These are phyloP conservation scores for Tolypocladium ophioglossoides DNA, from an alignment of 2,329 filamentous ascomycete species.

Conservation along the genomic window DNA sequence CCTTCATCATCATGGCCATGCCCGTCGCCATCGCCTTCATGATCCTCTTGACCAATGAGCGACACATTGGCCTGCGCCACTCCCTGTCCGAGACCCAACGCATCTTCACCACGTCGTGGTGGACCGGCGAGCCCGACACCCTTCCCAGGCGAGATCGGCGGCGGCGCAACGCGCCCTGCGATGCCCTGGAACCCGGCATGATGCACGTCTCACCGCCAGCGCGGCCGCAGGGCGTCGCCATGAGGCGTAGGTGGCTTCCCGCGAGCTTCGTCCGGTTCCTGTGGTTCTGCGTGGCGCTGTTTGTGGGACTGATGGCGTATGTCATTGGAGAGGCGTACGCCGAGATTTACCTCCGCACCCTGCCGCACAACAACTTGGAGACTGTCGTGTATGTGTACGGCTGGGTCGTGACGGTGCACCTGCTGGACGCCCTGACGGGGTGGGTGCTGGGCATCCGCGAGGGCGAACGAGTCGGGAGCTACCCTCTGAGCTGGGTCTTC, in stretches of 20 bases:
- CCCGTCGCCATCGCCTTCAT: conserved; percentile 55
- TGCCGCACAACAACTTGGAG: conserved; percentile 56
- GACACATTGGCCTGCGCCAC: conserved; percentile 50
- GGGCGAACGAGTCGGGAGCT: conserved; percentile 57
- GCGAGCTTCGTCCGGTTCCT: conserved; percentile 59
- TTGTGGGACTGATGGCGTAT: conserved; percentile 53
- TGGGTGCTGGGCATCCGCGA: conserved; percentile 58
- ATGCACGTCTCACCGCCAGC: conserved; percentile 14
- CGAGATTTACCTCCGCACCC: conserved; percentile 55
- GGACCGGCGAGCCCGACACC: conserved; percentile 46
- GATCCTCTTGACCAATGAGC: conserved; percentile 53
- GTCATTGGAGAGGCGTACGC: conserved; percentile 59
- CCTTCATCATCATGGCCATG: conserved; percentile 59
- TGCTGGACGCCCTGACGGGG: conserved; percentile 53
- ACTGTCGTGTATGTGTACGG: conserved; percentile 61
- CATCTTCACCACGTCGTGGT: conserved; percentile 57
- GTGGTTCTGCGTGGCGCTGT: conserved; percentile 57
- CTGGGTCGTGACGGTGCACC: conserved; percentile 56
- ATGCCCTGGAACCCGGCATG: conserved; percentile 27
- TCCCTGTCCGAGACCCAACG: conserved; percentile 56
- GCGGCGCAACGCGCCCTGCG: conserved; percentile 11
- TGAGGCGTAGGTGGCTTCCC: conserved; percentile 47
- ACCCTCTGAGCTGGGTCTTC: conserved; percentile 61
- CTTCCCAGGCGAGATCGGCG: conserved; percentile 12
- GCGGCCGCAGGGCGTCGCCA: conserved; percentile 22